These are phyloP conservation scores for Urtica urens DNA, from an alignment of 306 rosid genomes.

Conservation along the genomic window DNA sequence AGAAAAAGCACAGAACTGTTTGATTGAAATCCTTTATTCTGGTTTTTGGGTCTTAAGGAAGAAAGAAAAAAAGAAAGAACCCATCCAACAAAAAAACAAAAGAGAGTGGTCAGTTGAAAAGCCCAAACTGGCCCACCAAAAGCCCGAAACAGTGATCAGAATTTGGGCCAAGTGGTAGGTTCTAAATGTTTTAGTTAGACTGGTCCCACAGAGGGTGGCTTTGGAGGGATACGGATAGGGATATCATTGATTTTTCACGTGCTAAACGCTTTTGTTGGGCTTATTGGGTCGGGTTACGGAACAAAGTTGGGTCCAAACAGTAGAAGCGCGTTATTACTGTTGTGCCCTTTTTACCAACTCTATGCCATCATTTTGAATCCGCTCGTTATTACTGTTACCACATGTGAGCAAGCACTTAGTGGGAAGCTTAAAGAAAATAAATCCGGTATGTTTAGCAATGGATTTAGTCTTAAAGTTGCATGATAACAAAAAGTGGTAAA, in stretches of 20 bases:
- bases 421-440: not conserved
- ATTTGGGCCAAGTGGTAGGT: not conserved
- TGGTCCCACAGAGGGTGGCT: constrained; percentile 4
- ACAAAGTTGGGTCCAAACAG: not conserved
- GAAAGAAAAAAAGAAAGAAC: not conserved
- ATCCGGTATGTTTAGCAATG: not conserved
- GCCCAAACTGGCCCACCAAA: constrained; percentile 1
- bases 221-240: not conserved
- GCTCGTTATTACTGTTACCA: not conserved
- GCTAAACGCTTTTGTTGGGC: not conserved
- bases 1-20: not conserved
- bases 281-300: not conserved
- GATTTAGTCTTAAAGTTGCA: constrained; percentile 5
- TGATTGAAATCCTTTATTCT: not conserved
- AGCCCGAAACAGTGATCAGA: not conserved
- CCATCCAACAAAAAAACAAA: not conserved
- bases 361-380: not conserved
- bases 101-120: too few relatives aligned
- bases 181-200: not conserved
- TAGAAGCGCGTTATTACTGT: constrained; percentile 1
- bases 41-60: not conserved
- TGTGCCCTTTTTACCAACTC: constrained; percentile 2
- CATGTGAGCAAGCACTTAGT: constrained; percentile 6
- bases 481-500: constrained; percentile 2
- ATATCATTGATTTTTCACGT: not conserved